These are phyloP conservation scores for Medicago lupulina DNA, from an alignment of 306 rosid species.

Conservation along the genomic window DNA sequence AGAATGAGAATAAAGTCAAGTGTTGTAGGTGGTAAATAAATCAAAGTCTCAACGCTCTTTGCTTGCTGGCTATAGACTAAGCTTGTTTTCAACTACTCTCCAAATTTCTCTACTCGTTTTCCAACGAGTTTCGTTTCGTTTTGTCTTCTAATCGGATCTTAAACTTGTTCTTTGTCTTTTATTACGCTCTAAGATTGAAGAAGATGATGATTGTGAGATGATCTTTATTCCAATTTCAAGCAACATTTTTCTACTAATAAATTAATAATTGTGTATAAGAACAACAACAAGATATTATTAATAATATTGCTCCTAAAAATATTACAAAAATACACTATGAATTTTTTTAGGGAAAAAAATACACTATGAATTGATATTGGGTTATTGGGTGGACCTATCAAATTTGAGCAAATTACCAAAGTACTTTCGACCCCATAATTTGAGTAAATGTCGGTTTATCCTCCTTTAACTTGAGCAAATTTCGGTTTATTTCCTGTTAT, in stretches of 20 bases:
- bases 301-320: neutral
- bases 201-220: conserved; percentile 7
- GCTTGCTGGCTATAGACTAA: neutral
- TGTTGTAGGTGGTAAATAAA: conserved; percentile 5
- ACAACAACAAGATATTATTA: conserved; percentile 2
- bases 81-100: conserved; percentile 23
- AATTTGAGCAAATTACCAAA: too few relatives aligned
- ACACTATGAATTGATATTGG: neutral
- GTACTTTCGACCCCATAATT: too few relatives aligned
- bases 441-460: too few relatives aligned
- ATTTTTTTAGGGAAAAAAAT: too few relatives aligned
- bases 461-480: too few relatives aligned
- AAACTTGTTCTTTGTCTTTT: conserved; percentile 36
- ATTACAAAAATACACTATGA: neutral
- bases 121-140: conserved; percentile 36
- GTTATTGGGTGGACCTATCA: neutral
- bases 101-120: conserved; percentile 39
- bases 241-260: conserved; percentile 27
- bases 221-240: conserved; percentile 44
- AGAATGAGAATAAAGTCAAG: conserved; percentile 38
- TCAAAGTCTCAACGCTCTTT: neutral
- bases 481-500: too few relatives aligned
- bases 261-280: neutral
- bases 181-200: conserved; percentile 20
- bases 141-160: conserved; percentile 51